A percentile compares a stretch with the other conserved stretches of the same genome.
These are phyloP conservation scores for Mrakia gelida DNA, from an alignment of 768 basidiomycete species.

Conservation along the genomic window DNA sequence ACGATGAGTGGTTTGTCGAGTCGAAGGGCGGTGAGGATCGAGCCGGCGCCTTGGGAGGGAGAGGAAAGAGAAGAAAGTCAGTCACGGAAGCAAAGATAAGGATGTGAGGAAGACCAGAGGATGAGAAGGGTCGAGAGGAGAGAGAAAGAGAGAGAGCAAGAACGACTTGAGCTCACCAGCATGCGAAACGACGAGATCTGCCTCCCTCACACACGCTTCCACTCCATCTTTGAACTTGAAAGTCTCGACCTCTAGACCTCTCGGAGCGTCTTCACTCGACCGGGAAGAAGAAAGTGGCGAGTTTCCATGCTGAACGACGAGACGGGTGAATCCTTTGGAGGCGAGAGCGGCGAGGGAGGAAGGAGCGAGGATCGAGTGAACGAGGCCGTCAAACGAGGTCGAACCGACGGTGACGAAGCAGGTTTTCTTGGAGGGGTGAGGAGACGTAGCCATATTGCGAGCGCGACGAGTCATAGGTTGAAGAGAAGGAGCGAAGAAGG, in stretches of 20 bases:
- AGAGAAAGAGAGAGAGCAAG: no score
- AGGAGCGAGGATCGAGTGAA: constrained; percentile 57
- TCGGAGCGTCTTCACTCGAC: constrained; percentile 40
- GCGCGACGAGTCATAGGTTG: no score
- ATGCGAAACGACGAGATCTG: constrained; percentile 84
- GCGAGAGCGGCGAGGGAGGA: constrained; percentile 53
- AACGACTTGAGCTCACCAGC: constrained; percentile 59
- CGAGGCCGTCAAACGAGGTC: constrained; percentile 74
- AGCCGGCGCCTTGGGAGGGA: constrained; percentile 68
- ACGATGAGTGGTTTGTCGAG: constrained; percentile 72
- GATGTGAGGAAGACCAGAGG: no score
- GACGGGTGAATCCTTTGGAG: constrained; percentile 54
- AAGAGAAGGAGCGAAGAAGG: no score
- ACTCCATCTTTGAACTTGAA: constrained; percentile 48
- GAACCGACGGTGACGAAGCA: constrained; percentile 85
- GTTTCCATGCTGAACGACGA: constrained; percentile 76
- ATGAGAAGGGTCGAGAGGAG: not conserved
- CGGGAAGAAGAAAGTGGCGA: constrained; percentile 51
- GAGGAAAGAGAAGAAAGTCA: no score
- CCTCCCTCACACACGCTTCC: constrained; percentile 56
- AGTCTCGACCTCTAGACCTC: constrained; percentile 55
- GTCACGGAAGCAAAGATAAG: no score
- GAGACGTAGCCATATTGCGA: no score
- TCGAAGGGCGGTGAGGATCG: constrained; percentile 81
- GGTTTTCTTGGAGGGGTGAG: not conserved